Evolutionary conservation across 257 asterid species (phyloP).

Genomic region (Henckelia pumila): DNA sequence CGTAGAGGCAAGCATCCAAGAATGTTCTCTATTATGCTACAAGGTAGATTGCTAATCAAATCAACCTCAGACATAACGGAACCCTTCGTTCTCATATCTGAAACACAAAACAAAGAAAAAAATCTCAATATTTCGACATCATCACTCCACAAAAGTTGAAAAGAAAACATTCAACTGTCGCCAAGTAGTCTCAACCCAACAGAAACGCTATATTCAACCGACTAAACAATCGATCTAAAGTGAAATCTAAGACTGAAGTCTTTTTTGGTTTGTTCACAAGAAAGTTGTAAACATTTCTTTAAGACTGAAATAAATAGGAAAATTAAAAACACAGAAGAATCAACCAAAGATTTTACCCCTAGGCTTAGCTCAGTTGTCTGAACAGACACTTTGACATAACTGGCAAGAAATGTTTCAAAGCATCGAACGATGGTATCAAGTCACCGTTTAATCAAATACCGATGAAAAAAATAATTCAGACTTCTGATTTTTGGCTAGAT

Average conservation of each 20-base stretch:
- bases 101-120: constrained; percentile 3
- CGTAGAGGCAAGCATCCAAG: constrained; percentile 57
- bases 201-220: not conserved
- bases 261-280: not conserved
- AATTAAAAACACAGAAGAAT: too few species aligned
- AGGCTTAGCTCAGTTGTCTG: too few species aligned
- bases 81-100: constrained; percentile 35
- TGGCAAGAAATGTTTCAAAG: too few species aligned
- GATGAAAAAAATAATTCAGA: too few species aligned
- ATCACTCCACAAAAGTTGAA: not conserved
- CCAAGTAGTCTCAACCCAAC: not conserved
- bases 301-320: too few species aligned
- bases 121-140: constrained; percentile 2
- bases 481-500: too few species aligned
- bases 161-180: not conserved
- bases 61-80: constrained; percentile 32
- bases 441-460: too few species aligned
- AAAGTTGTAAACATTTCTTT: too few species aligned
- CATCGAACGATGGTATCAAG: too few species aligned
- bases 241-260: not conserved
- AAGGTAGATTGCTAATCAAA: constrained; percentile 42
- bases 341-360: too few species aligned
- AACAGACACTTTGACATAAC: too few species aligned
- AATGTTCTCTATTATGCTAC: constrained; percentile 44
- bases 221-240: not conserved